Percentiles rank a stretch among this genome's conserved stretches.
These are phyloP conservation scores for Thalia dealbata DNA, from an alignment of 176 grass and related monocot species.

Conservation along the genomic window DNA sequence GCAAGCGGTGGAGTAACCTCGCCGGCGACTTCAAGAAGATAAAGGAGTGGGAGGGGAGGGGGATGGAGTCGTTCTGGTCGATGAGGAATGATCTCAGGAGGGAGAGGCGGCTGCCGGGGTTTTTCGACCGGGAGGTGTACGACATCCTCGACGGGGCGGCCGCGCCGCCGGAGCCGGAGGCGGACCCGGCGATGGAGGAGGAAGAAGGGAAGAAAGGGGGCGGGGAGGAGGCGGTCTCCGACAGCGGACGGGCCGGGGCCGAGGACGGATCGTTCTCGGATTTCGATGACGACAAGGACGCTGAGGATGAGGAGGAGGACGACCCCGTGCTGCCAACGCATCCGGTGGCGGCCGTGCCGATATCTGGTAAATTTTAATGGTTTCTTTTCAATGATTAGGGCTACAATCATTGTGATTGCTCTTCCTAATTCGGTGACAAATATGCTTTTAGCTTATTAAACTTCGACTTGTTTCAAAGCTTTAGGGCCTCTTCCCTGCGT, in stretches of 20 bases:
- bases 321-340: not conserved
- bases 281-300: slow-evolving; percentile 28
- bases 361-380: slow-evolving; percentile 34
- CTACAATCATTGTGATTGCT: not conserved
- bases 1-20: slow-evolving; percentile 98
- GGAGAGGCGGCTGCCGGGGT: slow-evolving; percentile 67
- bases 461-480: slow-evolving; percentile 5
- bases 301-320: slow-evolving; percentile 10
- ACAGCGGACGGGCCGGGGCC: slow-evolving; percentile 22
- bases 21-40: slow-evolving; percentile 97
- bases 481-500: slow-evolving; percentile 20
- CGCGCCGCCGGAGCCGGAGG: slow-evolving; percentile 3
- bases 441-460: not conserved
- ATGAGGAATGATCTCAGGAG: slow-evolving; percentile 88
- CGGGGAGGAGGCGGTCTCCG: slow-evolving; percentile 18
- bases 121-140: slow-evolving; percentile 92
- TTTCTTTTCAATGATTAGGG: not conserved
- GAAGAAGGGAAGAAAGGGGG: slow-evolving; percentile 28
- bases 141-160: slow-evolving; percentile 62
- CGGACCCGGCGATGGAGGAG: slow-evolving; percentile 23
- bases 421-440: not conserved
- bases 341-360: slow-evolving; percentile 34
- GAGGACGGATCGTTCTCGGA: slow-evolving; percentile 40
- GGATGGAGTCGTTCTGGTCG: slow-evolving; percentile 74
- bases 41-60: slow-evolving; percentile 75